A percentile compares a stretch with the other conserved stretches of the same genome.
These are phyloP conservation scores for Balakata baccata DNA, from an alignment of 345 rosid species.

Conservation along the genomic window DNA sequence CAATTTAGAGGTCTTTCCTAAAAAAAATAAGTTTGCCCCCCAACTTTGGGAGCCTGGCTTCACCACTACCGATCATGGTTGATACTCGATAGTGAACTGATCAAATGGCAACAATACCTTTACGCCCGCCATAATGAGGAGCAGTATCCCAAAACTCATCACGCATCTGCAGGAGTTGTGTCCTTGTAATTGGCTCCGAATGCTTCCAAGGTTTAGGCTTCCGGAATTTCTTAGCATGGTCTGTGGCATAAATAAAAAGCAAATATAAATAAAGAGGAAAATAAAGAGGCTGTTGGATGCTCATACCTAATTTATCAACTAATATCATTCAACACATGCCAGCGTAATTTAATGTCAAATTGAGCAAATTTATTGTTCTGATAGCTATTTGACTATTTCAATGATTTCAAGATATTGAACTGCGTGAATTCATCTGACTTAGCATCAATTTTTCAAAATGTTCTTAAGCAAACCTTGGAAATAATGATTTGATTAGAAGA, in stretches of 20 bases:
- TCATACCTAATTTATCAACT: background rate
- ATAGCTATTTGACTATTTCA: background rate
- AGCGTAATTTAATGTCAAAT: background rate
- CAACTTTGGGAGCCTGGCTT: no score
- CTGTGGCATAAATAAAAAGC: background rate
- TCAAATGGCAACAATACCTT: slow-evolving; percentile 42
- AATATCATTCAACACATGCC: background rate
- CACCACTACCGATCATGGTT: background rate
- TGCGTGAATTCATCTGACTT: background rate
- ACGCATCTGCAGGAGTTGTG: slow-evolving; percentile 48
- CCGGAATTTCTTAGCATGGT: slow-evolving; percentile 49
- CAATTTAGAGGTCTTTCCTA: no score
- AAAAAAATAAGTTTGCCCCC: no score
- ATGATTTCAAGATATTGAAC: background rate
- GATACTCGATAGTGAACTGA: background rate
- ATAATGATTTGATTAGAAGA: background rate
- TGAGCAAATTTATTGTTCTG: no score
- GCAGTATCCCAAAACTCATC: slow-evolving; percentile 97
- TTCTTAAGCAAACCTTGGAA: background rate
- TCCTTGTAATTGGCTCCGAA: slow-evolving; percentile 46
- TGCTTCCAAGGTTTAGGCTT: slow-evolving; percentile 92
- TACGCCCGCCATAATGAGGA: slow-evolving; percentile 83
- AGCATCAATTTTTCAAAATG: background rate
- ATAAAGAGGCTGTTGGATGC: no score
- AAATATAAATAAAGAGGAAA: no score